Evolutionary conservation across 352 stramenopile species (phyloP), one percentile per base, ranked within the genome.

Genomic region (Phytophthora sojae): DNA sequence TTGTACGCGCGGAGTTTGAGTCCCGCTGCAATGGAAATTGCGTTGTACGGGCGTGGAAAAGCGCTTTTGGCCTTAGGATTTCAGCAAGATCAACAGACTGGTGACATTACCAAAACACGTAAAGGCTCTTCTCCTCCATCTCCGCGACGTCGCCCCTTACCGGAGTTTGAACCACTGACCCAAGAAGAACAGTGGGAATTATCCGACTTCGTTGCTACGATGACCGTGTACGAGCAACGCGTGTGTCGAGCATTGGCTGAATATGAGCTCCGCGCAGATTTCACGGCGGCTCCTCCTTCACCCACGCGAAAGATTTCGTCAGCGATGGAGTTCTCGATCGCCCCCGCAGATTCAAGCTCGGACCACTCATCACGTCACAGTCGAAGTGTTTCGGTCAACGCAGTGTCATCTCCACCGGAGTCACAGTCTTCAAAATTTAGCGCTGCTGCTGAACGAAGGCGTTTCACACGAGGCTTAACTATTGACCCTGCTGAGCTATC

Each of bases 1-100:
- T 68, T 95, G 44, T 93, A 92, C 51, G 81, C 71, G 15, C 82
- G 85, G 44, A 87, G 75, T 30, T 67, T 93, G 26, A 82, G 44
- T 23, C 29, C 64, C 6, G 73, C 78, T n/a, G 74, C 69, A 6
- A 75, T 89, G 29, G 62, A 77, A 58, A 81, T 88, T 58, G 63
- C 76, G 2, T 32, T 92, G 12, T 71, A 80, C 30, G 83, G 86
- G 4, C 60, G 81, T 56, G 64, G 57, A n/a, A 72, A 69, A 11
- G 26, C 50, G 52, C 49, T 82, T 57, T 26, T 77, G 17, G 52
- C 56, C 7, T 42, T 77, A 54, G 26, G 25, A n/a, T 49, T 60
- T 5, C 9, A 61, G 6, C 52, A 75, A 32, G 29, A 58, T 35
- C 47, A 60, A 15, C 44, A 25, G 25, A 23, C 8, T 57, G 49